phyloP scores from a whole-genome alignment of 495 filamentous ascomycete genomes.

The Aspergillus funiculosus region DNA sequence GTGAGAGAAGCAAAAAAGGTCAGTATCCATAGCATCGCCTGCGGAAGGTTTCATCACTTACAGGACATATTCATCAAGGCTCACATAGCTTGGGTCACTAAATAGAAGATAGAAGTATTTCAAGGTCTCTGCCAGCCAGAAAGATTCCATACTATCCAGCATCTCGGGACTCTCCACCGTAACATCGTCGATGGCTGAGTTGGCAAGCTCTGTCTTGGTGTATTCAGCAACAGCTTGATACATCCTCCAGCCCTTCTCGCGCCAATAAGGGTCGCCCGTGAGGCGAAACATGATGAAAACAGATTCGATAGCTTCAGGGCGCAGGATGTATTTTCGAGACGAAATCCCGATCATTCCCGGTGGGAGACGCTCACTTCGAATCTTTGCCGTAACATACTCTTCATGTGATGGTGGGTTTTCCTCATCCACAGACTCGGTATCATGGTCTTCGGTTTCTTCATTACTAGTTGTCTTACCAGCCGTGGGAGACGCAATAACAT shows the following conservation, averaged over 20 bases:
- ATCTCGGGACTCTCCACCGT: constrained; percentile 42
- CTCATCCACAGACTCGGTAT: constrained; percentile 15
- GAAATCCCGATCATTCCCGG: constrained; percentile 58
- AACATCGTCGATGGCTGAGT: constrained; percentile 73
- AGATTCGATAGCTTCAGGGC: constrained; percentile 90
- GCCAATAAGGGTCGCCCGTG: constrained; percentile 75
- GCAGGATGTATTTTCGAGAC: constrained; percentile 67
- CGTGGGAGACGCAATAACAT: constrained; percentile 10
- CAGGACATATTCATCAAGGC: constrained; percentile 80
- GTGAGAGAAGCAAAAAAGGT: constrained; percentile 8
- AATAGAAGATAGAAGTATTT: constrained; percentile 81
- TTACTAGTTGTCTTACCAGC: neutral
- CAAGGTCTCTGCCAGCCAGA: constrained; percentile 69
- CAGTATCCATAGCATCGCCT: too few species aligned
- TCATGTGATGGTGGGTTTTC: constrained; percentile 42
- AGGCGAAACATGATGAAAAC: constrained; percentile 95
- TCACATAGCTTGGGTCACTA: constrained; percentile 63
- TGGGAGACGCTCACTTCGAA: constrained; percentile 58
- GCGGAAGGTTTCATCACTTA: too few species aligned
- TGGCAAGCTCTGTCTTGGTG: constrained; percentile 60
- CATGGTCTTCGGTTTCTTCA: constrained; percentile 1
- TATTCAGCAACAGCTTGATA: constrained; percentile 65
- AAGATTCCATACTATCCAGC: constrained; percentile 49
- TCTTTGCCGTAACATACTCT: constrained; percentile 55
- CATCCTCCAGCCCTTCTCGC: constrained; percentile 87